A percentile compares a stretch with the other conserved stretches of the same genome.
These are phyloP conservation scores for Penicillium sp. DNA, from an alignment of 2,329 filamentous ascomycete species.

Conservation along the genomic window DNA sequence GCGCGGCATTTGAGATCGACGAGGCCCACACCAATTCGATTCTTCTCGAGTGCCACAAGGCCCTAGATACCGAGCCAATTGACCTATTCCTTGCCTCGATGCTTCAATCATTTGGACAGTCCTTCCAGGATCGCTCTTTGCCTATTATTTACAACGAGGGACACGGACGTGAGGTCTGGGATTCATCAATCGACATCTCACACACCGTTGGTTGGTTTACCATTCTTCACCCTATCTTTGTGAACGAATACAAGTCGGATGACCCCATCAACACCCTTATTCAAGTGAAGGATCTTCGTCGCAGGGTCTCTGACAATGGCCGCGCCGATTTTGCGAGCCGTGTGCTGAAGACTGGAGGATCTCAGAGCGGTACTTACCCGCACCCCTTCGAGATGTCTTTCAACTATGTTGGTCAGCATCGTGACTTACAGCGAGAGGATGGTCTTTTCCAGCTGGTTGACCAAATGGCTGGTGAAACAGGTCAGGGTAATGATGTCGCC, in stretches of 20 bases:
- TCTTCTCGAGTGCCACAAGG: conserved; percentile 33
- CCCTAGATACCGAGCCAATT: conserved; percentile 36
- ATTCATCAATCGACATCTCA: conserved; percentile 48
- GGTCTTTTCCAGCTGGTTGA: conserved; percentile 47
- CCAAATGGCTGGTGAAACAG: conserved; percentile 48
- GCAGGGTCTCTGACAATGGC: conserved; percentile 39
- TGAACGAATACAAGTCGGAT: conserved; percentile 26
- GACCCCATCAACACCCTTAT: conserved; percentile 34
- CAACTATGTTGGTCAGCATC: conserved; percentile 41
- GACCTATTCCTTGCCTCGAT: conserved; percentile 39
- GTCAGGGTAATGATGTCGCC: conserved; percentile 45
- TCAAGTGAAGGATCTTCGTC: conserved; percentile 41
- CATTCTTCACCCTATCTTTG: conserved; percentile 47
- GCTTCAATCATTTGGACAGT: conserved; percentile 46
- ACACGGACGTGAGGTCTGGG: conserved; percentile 50
- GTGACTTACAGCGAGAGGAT: conserved; percentile 47
- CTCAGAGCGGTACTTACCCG: conserved; percentile 34
- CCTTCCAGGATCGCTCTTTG: conserved; percentile 42
- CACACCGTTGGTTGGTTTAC: conserved; percentile 55
- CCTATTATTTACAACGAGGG: conserved; percentile 51
- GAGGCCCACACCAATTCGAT: conserved; percentile 26
- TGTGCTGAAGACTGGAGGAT: conserved; percentile 31
- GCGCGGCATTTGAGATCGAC: conserved; percentile 36
- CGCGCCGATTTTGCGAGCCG: conserved; percentile 39
- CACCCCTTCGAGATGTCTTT: conserved; percentile 47